Evolutionary conservation across 257 asterid genomes (phyloP).

Genomic region (Gentiana straminea): DNA sequence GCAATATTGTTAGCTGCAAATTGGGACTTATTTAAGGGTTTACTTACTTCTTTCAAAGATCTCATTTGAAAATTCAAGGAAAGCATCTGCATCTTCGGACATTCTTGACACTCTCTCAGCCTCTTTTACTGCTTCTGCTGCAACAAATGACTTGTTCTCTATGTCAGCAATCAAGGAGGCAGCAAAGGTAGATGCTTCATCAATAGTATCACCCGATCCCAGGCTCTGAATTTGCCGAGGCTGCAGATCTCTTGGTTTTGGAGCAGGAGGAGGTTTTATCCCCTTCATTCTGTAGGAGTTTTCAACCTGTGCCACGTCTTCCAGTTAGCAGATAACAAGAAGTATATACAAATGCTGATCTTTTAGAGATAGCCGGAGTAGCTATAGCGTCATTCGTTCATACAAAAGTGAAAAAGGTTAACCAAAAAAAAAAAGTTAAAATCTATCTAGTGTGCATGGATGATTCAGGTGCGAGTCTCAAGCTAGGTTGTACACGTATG

Average conservation of each 20-base stretch:
- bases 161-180: conserved; percentile 66
- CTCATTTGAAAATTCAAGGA: conserved; percentile 48
- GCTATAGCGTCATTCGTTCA: no score
- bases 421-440: no score
- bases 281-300: conserved; percentile 48
- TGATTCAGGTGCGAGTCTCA: no score
- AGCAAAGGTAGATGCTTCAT: conserved; percentile 47
- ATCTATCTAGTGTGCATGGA: no score
- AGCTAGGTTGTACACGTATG: no score
- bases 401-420: no score
- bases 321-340: neutral
- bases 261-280: conserved; percentile 18
- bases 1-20: no score
- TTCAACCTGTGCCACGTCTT: conserved; percentile 38
- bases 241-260: conserved; percentile 27
- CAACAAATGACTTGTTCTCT: conserved; percentile 66
- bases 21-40: no score
- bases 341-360: no score
- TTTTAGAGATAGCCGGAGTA: no score
- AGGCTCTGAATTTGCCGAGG: conserved; percentile 33
- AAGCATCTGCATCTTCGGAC: conserved; percentile 64
- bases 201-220: conserved; percentile 45
- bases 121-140: conserved; percentile 73
- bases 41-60: conserved; percentile 50
- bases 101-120: conserved; percentile 57